Evolutionary conservation across 306 rosid species (phyloP).

Genomic region (Sicyos baderoa): DNA sequence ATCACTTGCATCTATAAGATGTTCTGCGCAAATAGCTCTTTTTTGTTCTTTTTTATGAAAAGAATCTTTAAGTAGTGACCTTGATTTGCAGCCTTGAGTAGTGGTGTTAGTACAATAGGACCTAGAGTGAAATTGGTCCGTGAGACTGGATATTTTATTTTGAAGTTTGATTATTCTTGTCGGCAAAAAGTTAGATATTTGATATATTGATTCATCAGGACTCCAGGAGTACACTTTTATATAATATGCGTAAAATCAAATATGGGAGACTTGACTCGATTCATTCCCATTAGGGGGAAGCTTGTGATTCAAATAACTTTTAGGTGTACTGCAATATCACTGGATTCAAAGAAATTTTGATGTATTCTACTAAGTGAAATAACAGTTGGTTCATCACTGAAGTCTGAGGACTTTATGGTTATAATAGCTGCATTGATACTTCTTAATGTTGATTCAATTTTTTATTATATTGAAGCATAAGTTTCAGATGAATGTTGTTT

Average conservation of each 20-base stretch:
- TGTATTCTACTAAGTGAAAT: not conserved
- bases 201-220: slow-evolving; percentile 2
- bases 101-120: slow-evolving; percentile 6
- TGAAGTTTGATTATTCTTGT: not conserved
- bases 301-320: not conserved
- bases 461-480: no score
- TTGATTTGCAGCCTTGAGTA: slow-evolving; percentile 2
- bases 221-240: not conserved
- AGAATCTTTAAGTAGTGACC: not conserved
- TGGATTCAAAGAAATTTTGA: not conserved
- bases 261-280: not conserved
- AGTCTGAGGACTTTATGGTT: not conserved
- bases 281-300: not conserved
- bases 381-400: not conserved
- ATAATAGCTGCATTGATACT: slow-evolving; percentile 4
- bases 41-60: not conserved
- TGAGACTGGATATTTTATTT: not conserved
- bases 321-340: not conserved
- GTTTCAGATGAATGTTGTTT: no score
- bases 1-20: slow-evolving; percentile 1
- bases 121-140: slow-evolving; percentile 1
- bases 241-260: not conserved
- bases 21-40: not conserved
- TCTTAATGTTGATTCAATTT: not conserved
- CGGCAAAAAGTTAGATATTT: not conserved